These are phyloP conservation scores for Leucocoprinus sp. DNA, from an alignment of 768 basidiomycete genomes.

Conservation along the genomic window DNA sequence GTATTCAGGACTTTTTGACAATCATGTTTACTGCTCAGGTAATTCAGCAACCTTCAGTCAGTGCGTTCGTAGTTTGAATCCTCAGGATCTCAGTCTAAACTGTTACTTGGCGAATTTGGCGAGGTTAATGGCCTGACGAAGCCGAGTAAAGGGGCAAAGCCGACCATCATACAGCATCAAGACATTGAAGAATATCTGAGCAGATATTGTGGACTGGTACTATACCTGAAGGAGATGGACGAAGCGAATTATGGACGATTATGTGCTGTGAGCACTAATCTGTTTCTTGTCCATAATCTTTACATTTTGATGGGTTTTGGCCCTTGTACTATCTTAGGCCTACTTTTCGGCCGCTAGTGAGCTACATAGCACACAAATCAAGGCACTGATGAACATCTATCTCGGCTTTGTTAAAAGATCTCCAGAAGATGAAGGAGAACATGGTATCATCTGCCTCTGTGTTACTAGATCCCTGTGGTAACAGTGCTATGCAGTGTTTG, in stretches of 20 bases:
- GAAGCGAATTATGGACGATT: constrained; percentile 80
- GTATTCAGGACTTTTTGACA: constrained; percentile 79
- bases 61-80: neutral
- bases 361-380: constrained; percentile 76
- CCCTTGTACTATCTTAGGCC: constrained; percentile 39
- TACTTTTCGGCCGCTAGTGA: constrained; percentile 86
- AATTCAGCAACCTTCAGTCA: constrained; percentile 13
- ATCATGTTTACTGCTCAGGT: constrained; percentile 93
- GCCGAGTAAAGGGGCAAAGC: constrained; percentile 30
- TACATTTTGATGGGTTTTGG: constrained; percentile 2
- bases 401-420: constrained; percentile 54
- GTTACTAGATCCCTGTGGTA: neutral
- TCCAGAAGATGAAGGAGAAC: constrained; percentile 66
- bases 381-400: constrained; percentile 55
- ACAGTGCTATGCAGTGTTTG: constrained; percentile 33
- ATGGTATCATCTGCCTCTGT: constrained; percentile 34
- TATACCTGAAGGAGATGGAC: constrained; percentile 97
- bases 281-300: neutral
- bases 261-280: constrained; percentile 64
- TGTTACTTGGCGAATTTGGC: constrained; percentile 60
- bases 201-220: constrained; percentile 80
- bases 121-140: constrained; percentile 50
- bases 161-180: constrained; percentile 52
- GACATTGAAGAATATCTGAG: constrained; percentile 78
- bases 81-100: constrained; percentile 42